Conservation (phyloP, 208 protist species). For the Phytomonas sp. region DNA sequence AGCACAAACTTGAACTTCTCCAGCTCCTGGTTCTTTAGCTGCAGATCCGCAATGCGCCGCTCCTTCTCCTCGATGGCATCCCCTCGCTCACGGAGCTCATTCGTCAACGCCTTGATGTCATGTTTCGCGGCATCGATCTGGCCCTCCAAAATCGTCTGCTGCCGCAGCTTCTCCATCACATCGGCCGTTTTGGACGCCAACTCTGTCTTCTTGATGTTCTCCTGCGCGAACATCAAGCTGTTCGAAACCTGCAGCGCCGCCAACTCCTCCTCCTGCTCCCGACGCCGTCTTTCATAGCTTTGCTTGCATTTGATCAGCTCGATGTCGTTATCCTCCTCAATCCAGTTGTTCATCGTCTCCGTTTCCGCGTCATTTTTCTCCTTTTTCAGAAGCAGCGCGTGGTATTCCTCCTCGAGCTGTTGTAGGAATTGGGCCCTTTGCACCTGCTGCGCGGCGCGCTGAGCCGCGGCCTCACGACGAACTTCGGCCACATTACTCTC, state of each 20-base stretch:
- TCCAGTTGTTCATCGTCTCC: slow-evolving; percentile 76
- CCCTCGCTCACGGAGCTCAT: slow-evolving; percentile 91
- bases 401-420: slow-evolving; percentile 54
- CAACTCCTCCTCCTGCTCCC: slow-evolving; percentile 82
- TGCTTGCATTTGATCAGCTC: slow-evolving; percentile 92
- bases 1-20: slow-evolving; percentile 99
- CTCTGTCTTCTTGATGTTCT: slow-evolving; percentile 90
- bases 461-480: slow-evolving; percentile 27
- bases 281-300: slow-evolving; percentile 88
- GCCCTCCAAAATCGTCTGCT: slow-evolving; percentile 76
- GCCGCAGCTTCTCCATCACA: slow-evolving; percentile 76
- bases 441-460: slow-evolving; percentile 36
- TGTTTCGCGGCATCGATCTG: slow-evolving; percentile 92
- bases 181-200: slow-evolving; percentile 85
- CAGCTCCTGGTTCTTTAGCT: slow-evolving; percentile 97
- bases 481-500: slow-evolving; percentile 39
- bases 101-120: slow-evolving; percentile 89
- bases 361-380: slow-evolving; percentile 69
- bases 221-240: slow-evolving; percentile 70
- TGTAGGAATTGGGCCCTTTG: slow-evolving; percentile 34
- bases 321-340: slow-evolving; percentile 94
- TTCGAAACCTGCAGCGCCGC: slow-evolving; percentile 86
- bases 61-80: slow-evolving; percentile 96
- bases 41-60: slow-evolving; percentile 94
- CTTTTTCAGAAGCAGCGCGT: slow-evolving; percentile 49